Evolutionary conservation across 352 stramenopile genomes (phyloP), one percentile per base, ranked within the genome.

Genomic region (Pythium rishiriense): DNA sequence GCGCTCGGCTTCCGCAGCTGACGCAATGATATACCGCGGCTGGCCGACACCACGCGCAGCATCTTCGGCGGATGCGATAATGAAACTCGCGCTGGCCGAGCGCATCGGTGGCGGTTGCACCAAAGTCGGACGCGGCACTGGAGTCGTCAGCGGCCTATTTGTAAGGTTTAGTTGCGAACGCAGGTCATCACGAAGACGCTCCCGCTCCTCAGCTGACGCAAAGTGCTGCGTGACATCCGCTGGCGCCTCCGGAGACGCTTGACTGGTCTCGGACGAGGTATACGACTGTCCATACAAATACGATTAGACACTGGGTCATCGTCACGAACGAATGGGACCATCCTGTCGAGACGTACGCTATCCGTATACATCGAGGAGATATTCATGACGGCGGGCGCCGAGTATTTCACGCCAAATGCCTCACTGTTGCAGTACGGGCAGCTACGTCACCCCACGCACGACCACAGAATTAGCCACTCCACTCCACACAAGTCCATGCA

Each of bases 371-470:
- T 79, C 9, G 73, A 75, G 0, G 74, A 72, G 4, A 87, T 42
- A 49, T 88, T 81, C 28, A 81, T 63, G 19, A 71, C 64, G 2
- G 79, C 66, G 0, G 79, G 76, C 19, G 75, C 64, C 46, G 72
- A 66, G 66, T 92, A 90, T 21, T 69, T 74, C 46, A 90, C 59
- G 19, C 58, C 66, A 54, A 94, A 90, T 8, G 58, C 70, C 22
- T 91, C 80, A 10, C 76, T 68, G 46, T 93, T 92, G 70, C 85
- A 94, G 74, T 93, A 94, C 28, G 85, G 85, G 60, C 85, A 94
- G 64, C 81, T 61, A 52, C 19, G 29, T 6, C 12, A 33, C 28
- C 12, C 33, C 35, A 11, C 47, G 22, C 5, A 41, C 35, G 21
- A 51, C 45, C 45, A 25, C 17, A 28, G 1, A 3, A 10, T 33